Percentiles rank a stretch among this genome's conserved stretches.
These are phyloP conservation scores for Eimeria acervulina DNA, from an alignment of 169 alveolate species.

Conservation along the genomic window DNA sequence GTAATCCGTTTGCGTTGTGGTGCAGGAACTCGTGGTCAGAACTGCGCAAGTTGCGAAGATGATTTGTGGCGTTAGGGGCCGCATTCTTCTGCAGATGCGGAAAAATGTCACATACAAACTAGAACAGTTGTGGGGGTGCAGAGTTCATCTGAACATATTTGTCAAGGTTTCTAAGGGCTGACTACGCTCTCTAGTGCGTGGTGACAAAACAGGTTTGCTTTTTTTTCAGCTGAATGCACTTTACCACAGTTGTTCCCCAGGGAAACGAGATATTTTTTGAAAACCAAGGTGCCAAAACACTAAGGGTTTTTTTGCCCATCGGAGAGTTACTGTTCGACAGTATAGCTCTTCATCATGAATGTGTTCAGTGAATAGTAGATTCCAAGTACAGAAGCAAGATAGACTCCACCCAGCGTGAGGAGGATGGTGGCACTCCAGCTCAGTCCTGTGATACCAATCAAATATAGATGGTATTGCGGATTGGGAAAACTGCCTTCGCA, in stretches of 20 bases:
- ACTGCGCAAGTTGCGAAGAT: constrained; percentile 82
- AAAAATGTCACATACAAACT: constrained; percentile 78
- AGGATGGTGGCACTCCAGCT: constrained; percentile 77
- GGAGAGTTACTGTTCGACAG: constrained; percentile 57
- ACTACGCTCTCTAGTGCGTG: background rate
- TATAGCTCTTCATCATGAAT: constrained; percentile 63
- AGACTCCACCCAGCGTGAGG: constrained; percentile 67
- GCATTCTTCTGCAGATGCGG: constrained; percentile 83
- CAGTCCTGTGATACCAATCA: constrained; percentile 35
- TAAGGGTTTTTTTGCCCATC: constrained; percentile 14
- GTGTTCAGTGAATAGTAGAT: constrained; percentile 62
- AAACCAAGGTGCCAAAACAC: constrained; percentile 12
- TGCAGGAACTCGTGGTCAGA: constrained; percentile 82
- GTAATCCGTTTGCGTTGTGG: background rate
- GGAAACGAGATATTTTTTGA: constrained; percentile 11
- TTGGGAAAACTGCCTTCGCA: background rate
- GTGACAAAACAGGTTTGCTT: background rate
- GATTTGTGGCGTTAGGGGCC: constrained; percentile 84
- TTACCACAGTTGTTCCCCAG: background rate
- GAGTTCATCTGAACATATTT: constrained; percentile 68
- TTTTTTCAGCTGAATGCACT: background rate
- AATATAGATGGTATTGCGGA: background rate
- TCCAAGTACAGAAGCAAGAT: constrained; percentile 73
- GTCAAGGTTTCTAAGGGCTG: constrained; percentile 68
- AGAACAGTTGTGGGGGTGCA: constrained; percentile 82